These are phyloP conservation scores for Tolypocladium tundrense DNA, from an alignment of 2,329 filamentous ascomycete genomes.

Conservation along the genomic window DNA sequence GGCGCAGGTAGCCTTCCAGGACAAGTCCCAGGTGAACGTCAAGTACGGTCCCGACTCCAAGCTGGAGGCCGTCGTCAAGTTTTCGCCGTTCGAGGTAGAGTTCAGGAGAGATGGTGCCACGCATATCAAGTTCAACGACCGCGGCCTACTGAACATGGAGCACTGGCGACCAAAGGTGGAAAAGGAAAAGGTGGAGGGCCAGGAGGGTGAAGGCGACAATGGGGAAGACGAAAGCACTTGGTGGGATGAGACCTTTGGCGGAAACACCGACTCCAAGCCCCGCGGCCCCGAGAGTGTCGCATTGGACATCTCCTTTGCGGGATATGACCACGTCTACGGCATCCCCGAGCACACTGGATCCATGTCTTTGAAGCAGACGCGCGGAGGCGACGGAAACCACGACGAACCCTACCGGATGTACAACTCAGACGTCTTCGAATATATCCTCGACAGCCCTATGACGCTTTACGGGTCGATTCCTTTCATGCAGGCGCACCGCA, in stretches of 20 bases:
- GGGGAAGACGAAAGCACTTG: constrained; percentile 77
- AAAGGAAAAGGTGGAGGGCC: constrained; percentile 43
- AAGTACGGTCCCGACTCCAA: constrained; percentile 66
- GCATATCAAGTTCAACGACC: constrained; percentile 81
- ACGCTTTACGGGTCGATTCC: constrained; percentile 96
- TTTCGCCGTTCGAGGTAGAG: constrained; percentile 73
- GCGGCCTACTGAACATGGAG: constrained; percentile 85
- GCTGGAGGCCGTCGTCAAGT: constrained; percentile 75
- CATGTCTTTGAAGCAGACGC: constrained; percentile 79
- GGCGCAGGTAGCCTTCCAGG: constrained; percentile 57
- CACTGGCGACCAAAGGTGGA: constrained; percentile 91
- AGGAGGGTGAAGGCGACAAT: constrained; percentile 31
- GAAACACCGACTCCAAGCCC: constrained; percentile 93
- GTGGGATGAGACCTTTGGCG: constrained; percentile 97
- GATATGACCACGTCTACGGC: constrained; percentile 86
- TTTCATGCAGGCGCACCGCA: constrained; percentile 94
- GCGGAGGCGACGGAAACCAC: constrained; percentile 77
- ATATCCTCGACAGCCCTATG: constrained; percentile 95
- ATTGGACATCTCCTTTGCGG: constrained; percentile 84
- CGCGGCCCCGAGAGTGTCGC: constrained; percentile 85
- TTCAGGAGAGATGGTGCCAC: constrained; percentile 76
- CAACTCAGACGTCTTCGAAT: constrained; percentile 96
- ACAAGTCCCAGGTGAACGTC: constrained; percentile 60
- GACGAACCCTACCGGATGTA: constrained; percentile 87
- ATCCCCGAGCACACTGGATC: constrained; percentile 89